Evolutionary conservation across 768 basidiomycete species (phyloP).

Genomic region (Mycena metata): DNA sequence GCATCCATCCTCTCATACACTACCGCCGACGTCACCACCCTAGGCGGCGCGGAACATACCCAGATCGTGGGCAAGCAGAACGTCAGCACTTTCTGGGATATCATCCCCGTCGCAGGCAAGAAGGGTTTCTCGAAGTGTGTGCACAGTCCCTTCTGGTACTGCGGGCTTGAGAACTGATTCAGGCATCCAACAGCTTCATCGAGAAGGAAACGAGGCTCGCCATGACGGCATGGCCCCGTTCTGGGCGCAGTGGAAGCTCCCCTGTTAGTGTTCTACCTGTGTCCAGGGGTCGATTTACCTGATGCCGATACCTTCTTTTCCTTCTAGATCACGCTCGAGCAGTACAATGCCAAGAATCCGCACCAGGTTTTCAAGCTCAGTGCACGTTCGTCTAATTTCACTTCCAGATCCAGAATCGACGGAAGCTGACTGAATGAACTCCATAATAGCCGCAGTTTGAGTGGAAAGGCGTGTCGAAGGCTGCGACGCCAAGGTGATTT

Average conservation of each 20-base stretch:
- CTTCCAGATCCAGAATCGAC: too few species aligned
- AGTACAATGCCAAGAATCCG: not conserved
- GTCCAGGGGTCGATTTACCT: not conserved
- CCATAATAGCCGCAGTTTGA: too few species aligned
- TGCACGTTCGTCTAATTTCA: constrained; percentile 1
- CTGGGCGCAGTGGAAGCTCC: constrained; percentile 1
- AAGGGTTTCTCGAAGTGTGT: not conserved
- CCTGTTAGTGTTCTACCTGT: not conserved
- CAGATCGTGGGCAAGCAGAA: constrained; percentile 18
- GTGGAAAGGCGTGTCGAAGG: too few species aligned
- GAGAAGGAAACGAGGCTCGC: constrained; percentile 9
- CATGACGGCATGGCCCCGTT: constrained; percentile 21
- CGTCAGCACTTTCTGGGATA: constrained; percentile 8
- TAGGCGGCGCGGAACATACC: not conserved
- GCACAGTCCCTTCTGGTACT: too few species aligned
- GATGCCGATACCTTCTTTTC: not conserved
- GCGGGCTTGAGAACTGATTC: not conserved
- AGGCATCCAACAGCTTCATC: not conserved
- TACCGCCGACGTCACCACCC: not conserved
- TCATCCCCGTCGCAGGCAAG: not conserved
- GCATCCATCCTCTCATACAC: constrained; percentile 9
- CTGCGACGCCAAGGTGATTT: too few species aligned
- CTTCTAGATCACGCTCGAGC: constrained; percentile 15
- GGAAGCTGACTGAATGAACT: too few species aligned
- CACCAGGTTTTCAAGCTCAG: constrained; percentile 14